phyloP scores from a whole-genome alignment of 192 early-diverging fungal species.

The Coemansia javaensis region DNA sequence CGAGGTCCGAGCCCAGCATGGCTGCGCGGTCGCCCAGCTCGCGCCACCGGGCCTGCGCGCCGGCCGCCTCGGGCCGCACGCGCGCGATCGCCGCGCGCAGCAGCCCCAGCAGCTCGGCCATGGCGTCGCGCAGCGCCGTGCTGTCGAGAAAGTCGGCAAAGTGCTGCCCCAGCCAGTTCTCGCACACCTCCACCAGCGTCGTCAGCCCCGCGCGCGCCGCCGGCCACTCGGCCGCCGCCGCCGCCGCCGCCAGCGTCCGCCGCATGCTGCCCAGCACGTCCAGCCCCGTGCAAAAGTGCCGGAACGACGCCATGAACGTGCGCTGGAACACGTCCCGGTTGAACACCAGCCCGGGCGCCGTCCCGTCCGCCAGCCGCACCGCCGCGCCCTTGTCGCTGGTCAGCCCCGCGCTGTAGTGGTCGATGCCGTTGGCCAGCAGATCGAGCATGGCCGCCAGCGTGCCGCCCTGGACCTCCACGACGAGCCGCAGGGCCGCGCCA shows the following conservation, averaged over 20 bases:
- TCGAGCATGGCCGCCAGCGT: slow-evolving; percentile 55
- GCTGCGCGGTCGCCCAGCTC: slow-evolving; percentile 12
- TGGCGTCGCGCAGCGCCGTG: slow-evolving; percentile 46
- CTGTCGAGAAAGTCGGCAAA: slow-evolving; percentile 64
- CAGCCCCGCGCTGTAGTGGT: slow-evolving; percentile 29
- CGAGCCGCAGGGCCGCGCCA: slow-evolving; percentile 28
- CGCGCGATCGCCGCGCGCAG: slow-evolving; percentile 4
- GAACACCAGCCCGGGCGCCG: slow-evolving; percentile 28
- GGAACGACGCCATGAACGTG: slow-evolving; percentile 62
- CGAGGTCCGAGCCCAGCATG: slow-evolving; percentile 20
- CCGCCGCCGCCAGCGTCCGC: slow-evolving; percentile 10
- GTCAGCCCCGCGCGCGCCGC: slow-evolving; percentile 12
- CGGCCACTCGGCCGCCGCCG: slow-evolving; percentile 37
- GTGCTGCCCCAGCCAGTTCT: slow-evolving; percentile 60
- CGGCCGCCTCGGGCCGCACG: slow-evolving; percentile 1
- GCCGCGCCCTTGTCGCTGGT: slow-evolving; percentile 48
- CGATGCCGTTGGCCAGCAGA: slow-evolving; percentile 57
- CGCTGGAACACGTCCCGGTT: slow-evolving; percentile 51
- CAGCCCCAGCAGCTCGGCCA: slow-evolving; percentile 39
- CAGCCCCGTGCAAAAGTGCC: slow-evolving; percentile 55
- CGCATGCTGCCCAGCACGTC: slow-evolving; percentile 41
- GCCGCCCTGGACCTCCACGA: slow-evolving; percentile 62
- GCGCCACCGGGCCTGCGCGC: slow-evolving; percentile 8
- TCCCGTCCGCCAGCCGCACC: slow-evolving; percentile 22
- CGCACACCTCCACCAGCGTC: slow-evolving; percentile 54